phyloP scores from a whole-genome alignment of 2,329 filamentous ascomycete genomes.

The Fusarium transvaalense region DNA sequence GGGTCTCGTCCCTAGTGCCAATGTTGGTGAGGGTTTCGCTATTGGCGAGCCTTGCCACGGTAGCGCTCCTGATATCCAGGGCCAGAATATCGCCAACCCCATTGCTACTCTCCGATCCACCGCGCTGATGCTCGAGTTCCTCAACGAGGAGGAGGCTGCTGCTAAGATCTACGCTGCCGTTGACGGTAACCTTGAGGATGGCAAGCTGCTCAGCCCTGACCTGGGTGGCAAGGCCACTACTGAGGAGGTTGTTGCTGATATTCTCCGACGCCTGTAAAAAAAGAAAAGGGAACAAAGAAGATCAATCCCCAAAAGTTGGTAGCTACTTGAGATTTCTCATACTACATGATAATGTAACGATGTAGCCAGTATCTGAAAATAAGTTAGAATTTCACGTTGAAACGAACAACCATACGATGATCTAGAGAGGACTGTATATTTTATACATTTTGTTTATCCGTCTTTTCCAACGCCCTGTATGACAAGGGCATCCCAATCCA shows the following conservation, averaged over 20 bases:
- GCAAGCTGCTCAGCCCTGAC: conserved; percentile 85
- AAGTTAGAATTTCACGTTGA: conserved; percentile 12
- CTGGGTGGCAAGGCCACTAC: conserved; percentile 90
- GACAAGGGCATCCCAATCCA: conserved; percentile 9
- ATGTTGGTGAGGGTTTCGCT: conserved; percentile 93
- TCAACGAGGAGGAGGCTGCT: conserved; percentile 87
- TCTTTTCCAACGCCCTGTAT: conserved; percentile 22
- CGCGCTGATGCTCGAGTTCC: conserved; percentile 95
- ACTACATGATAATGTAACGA: background rate
- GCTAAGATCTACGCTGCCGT: conserved; percentile 92
- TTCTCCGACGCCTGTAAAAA: conserved; percentile 81
- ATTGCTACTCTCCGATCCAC: conserved; percentile 94
- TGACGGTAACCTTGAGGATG: conserved; percentile 89
- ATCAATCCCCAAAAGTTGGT: conserved; percentile 14
- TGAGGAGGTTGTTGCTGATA: conserved; percentile 86
- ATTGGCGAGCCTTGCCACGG: conserved; percentile 99
- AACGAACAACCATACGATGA: conserved; percentile 13
- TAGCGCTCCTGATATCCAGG: conserved; percentile 94
- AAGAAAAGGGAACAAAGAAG: conserved; percentile 55
- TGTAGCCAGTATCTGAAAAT: conserved; percentile 3
- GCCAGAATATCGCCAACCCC: conserved; percentile 92
- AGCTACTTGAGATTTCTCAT: conserved; percentile 11
- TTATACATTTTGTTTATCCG: conserved; percentile 34
- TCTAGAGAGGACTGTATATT: conserved; percentile 46
- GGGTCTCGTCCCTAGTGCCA: conserved; percentile 93